phyloP scores from a whole-genome alignment of 78 protist genomes.

The Dictyostelium purpureum region DNA sequence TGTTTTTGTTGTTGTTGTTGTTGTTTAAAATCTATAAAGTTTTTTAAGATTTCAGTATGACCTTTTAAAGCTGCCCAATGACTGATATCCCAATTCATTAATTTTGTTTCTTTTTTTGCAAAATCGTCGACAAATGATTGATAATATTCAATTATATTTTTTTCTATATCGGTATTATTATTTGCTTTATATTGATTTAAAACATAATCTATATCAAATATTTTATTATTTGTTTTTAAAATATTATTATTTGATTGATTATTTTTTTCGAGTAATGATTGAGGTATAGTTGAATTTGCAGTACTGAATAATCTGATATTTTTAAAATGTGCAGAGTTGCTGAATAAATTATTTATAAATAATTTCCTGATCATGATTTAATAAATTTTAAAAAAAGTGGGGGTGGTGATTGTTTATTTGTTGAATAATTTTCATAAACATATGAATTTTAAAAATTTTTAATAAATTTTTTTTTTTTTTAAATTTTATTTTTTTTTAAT shows the following conservation, averaged over 20 bases:
- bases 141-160: neutral
- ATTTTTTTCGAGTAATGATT: no score
- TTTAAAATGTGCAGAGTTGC: no score
- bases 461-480: no score
- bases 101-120: constrained; percentile 40
- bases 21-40: neutral
- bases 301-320: no score
- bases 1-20: neutral
- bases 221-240: neutral
- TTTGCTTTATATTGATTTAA: neutral
- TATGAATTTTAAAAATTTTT: no score
- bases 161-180: neutral
- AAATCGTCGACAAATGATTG: constrained; percentile 5
- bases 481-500: no score
- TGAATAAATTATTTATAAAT: no score
- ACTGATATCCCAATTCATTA: constrained; percentile 43
- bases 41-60: neutral
- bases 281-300: neutral
- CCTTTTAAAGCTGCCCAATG: constrained; percentile 65
- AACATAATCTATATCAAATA: neutral
- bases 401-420: no score
- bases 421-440: no score
- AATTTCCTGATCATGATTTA: no score
- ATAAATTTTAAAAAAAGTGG: no score
- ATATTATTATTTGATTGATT: neutral